Evolutionary conservation across 2,329 filamentous ascomycete species (phyloP).

Genomic region (Colletotrichum sp.): DNA sequence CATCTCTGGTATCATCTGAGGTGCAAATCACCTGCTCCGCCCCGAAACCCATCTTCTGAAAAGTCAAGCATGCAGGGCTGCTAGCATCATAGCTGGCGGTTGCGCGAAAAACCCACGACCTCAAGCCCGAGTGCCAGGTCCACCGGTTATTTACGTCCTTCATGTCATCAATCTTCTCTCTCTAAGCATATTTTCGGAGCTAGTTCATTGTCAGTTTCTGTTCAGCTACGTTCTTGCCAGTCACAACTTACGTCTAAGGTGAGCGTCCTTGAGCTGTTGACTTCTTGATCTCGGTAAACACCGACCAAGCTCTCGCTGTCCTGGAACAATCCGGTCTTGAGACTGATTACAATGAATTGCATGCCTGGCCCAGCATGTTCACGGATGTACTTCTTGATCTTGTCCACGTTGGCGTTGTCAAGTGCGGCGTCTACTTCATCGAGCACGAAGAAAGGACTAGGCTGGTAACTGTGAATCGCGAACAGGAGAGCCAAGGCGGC

Average conservation of each 20-base stretch:
- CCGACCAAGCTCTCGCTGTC: conserved; percentile 95
- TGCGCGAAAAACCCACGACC: neutral
- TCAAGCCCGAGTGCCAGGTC: neutral
- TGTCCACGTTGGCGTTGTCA: conserved; percentile 96
- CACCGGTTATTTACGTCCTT: neutral
- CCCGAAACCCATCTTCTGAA: neutral
- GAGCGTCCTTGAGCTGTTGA: conserved; percentile 89
- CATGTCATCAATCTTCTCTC: neutral
- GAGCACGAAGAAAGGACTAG: conserved; percentile 94
- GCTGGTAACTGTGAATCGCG: conserved; percentile 95
- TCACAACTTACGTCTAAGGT: conserved; percentile 86
- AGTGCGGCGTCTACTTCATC: conserved; percentile 98
- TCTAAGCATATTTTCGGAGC: conserved; percentile 16
- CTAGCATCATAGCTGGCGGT: neutral
- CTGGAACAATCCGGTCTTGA: conserved; percentile 96
- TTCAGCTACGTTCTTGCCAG: neutral
- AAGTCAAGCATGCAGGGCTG: neutral
- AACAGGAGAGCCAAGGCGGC: conserved; percentile 95
- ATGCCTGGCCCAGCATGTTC: conserved; percentile 95
- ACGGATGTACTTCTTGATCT: conserved; percentile 94
- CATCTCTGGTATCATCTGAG: neutral
- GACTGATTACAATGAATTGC: conserved; percentile 98
- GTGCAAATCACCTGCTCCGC: neutral
- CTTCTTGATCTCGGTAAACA: conserved; percentile 92
- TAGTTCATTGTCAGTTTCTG: neutral